Conservation (phyloP, 2,329 filamentous ascomycete genomes). For the Diatrype stigma region DNA sequence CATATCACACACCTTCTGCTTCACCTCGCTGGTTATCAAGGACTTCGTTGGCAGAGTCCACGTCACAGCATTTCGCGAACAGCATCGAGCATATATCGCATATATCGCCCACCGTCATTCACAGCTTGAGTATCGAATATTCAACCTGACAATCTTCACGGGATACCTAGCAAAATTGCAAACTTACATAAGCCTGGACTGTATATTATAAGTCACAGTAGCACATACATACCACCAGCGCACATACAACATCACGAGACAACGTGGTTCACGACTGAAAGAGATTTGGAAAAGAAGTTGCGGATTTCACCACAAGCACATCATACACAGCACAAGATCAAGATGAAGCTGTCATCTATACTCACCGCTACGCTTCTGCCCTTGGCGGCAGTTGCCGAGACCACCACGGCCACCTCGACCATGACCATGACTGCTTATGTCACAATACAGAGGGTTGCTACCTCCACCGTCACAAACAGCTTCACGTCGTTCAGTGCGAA, state of each 20-base stretch:
- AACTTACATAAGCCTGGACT: constrained; percentile 10
- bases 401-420: constrained; percentile 42
- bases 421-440: constrained; percentile 47
- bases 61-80: constrained; percentile 21
- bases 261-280: background rate
- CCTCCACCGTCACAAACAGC: constrained; percentile 29
- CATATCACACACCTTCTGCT: background rate
- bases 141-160: constrained; percentile 21
- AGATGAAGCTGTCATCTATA: constrained; percentile 42
- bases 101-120: constrained; percentile 1
- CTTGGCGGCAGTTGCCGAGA: constrained; percentile 45
- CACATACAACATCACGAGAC: background rate
- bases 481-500: constrained; percentile 30
- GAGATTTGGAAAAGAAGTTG: constrained; percentile 11
- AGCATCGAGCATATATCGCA: constrained; percentile 4
- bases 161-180: constrained; percentile 10
- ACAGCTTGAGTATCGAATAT: constrained; percentile 25
- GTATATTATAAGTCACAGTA: constrained; percentile 4
- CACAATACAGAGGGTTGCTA: constrained; percentile 42
- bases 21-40: constrained; percentile 10
- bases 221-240: constrained; percentile 3
- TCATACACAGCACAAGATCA: constrained; percentile 2
- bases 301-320: background rate
- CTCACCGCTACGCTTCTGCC: constrained; percentile 47
- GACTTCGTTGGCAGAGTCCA: constrained; percentile 31